These are phyloP conservation scores for Metschnikowia baotianmanensis DNA, from an alignment of 805 yeast genomes.

Conservation along the genomic window DNA sequence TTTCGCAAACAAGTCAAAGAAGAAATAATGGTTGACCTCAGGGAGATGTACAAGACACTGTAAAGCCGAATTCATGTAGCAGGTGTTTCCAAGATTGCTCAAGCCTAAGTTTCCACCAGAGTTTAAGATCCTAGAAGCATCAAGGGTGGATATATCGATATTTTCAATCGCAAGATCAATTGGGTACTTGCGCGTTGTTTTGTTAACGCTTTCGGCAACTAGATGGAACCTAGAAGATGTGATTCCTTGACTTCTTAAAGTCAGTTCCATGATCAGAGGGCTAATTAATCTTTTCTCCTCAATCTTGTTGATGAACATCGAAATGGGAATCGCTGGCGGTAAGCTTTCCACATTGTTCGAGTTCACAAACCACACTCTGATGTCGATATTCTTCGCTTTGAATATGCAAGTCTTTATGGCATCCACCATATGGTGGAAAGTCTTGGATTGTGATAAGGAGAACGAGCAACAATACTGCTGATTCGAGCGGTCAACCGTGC, in stretches of 20 bases:
- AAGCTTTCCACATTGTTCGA: constrained; percentile 23
- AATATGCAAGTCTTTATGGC: constrained; percentile 23
- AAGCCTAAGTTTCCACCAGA: constrained; percentile 53
- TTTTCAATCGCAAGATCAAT: constrained; percentile 20
- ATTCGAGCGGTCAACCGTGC: constrained; percentile 7
- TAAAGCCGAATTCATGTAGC: constrained; percentile 92
- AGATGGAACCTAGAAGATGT: constrained; percentile 24
- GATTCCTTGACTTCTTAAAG: constrained; percentile 33
- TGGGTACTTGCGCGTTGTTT: constrained; percentile 20
- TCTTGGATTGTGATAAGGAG: constrained; percentile 30
- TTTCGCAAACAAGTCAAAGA: constrained; percentile 51
- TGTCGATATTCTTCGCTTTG: constrained; percentile 19
- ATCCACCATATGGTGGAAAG: constrained; percentile 34
- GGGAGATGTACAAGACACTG: constrained; percentile 89
- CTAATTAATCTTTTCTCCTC: constrained; percentile 28
- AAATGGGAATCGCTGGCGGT: constrained; percentile 24
- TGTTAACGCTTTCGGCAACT: constrained; percentile 28
- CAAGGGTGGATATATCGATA: constrained; percentile 9
- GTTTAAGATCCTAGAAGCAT: constrained; percentile 11
- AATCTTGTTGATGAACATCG: constrained; percentile 30
- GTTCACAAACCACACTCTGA: constrained; percentile 40
- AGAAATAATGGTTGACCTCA: constrained; percentile 74
- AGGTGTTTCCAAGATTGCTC: constrained; percentile 81
- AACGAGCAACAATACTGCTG: constrained; percentile 12
- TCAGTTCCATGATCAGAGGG: constrained; percentile 21